Evolutionary conservation across 2,329 filamentous ascomycete genomes (phyloP).

Genomic region (Pseudogymnoascus sp.): DNA sequence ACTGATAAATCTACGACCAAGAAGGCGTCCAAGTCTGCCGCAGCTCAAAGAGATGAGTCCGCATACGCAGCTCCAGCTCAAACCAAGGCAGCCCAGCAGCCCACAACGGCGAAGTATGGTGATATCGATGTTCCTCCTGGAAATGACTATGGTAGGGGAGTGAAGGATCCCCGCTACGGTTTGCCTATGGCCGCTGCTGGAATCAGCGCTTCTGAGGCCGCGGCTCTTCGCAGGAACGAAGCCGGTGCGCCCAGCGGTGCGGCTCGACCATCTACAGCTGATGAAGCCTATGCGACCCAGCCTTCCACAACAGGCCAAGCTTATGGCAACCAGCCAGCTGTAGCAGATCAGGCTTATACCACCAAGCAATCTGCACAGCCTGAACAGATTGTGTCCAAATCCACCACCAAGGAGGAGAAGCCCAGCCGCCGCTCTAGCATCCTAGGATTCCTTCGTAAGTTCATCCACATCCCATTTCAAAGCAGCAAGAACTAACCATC

Average conservation of each 20-base stretch:
- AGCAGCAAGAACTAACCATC: slow-evolving; percentile 1
- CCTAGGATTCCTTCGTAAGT: slow-evolving; percentile 22
- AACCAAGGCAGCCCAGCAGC: neutral
- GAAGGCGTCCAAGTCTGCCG: neutral
- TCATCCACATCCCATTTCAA: neutral
- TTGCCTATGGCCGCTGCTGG: neutral
- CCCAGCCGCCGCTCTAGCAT: slow-evolving; percentile 17
- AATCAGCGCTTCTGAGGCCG: neutral
- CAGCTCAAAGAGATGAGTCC: neutral
- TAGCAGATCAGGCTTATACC: neutral
- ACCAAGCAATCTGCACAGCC: slow-evolving; percentile 14
- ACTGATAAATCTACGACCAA: neutral
- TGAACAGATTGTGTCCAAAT: slow-evolving; percentile 15
- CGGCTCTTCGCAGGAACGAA: neutral
- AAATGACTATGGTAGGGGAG: neutral
- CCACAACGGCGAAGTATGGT: neutral
- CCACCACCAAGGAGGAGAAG: slow-evolving; percentile 6
- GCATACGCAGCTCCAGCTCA: neutral
- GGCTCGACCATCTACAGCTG: neutral
- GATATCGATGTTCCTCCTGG: neutral
- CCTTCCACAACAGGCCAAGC: neutral
- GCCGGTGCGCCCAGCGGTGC: neutral
- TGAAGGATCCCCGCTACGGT: slow-evolving; percentile 2
- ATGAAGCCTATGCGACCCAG: neutral
- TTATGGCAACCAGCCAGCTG: neutral